Percentiles rank a stretch among this genome's conserved stretches.
Evolutionary conservation across 2,329 filamentous ascomycete species (phyloP).

Genomic region (Cytospora mali): DNA sequence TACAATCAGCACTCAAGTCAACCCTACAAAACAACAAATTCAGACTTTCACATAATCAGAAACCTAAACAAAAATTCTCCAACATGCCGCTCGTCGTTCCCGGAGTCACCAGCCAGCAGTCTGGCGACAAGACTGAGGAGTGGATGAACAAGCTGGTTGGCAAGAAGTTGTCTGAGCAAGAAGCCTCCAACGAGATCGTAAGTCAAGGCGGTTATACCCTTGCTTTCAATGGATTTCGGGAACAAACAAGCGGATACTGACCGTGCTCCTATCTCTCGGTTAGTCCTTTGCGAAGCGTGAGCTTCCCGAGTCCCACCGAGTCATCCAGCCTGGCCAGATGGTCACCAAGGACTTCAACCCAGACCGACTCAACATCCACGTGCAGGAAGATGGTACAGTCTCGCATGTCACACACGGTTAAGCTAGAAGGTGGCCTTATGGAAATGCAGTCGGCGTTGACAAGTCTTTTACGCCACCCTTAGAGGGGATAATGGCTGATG

Average conservation of each 20-base stretch:
- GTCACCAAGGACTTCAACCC: slow-evolving; percentile 60
- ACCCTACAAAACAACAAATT: background rate
- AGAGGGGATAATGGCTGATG: background rate
- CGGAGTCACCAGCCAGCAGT: slow-evolving; percentile 52
- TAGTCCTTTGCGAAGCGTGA: slow-evolving; percentile 64
- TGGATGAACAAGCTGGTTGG: slow-evolving; percentile 66
- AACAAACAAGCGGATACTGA: background rate
- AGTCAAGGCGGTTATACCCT: slow-evolving; percentile 28
- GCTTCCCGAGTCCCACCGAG: slow-evolving; percentile 57
- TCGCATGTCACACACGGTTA: slow-evolving; percentile 60
- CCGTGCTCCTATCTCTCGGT: background rate
- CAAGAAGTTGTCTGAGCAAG: slow-evolving; percentile 59
- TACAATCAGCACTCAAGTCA: background rate
- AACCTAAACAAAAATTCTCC: slow-evolving; percentile 26
- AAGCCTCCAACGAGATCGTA: slow-evolving; percentile 55
- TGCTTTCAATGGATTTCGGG: background rate
- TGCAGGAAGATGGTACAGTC: slow-evolving; percentile 63
- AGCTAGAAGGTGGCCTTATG: slow-evolving; percentile 16
- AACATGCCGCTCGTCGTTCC: slow-evolving; percentile 69
- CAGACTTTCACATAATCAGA: slow-evolving; percentile 12
- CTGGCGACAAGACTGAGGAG: slow-evolving; percentile 52
- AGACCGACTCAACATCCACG: slow-evolving; percentile 60
- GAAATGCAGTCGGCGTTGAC: slow-evolving; percentile 1
- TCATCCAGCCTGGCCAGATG: slow-evolving; percentile 60
- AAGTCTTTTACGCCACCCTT: background rate